Evolutionary conservation across 2,329 filamentous ascomycete genomes (phyloP), one percentile per base, ranked within the genome.

Genomic region (Acarospora socialis): DNA sequence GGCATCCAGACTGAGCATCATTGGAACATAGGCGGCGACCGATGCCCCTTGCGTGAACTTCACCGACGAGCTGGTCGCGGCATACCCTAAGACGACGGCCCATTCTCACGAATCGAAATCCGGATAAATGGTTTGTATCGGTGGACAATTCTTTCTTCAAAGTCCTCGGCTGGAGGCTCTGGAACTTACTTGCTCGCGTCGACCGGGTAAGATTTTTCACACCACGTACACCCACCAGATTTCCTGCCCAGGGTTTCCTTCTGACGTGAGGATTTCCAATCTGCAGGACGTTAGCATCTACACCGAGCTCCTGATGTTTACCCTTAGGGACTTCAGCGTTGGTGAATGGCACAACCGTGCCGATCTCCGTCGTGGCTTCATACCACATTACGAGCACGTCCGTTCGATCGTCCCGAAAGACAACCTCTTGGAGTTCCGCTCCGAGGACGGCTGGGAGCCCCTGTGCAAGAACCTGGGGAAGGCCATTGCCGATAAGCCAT

Each of bases 381-480:
- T n/a, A n/a, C n/a, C n/a, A n/a, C 31, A 33, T 24, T 33, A 27
- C 14, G 23, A 28, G 7, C 22, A 29, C 15, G 13, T 33, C 7
- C 22, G 31, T n/a, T 10, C 13, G 7, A 18, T 28, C 7, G 23
- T 29, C 12, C 46, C 52, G 2, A 46, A 47, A 27, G 46, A 53
- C 27, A 47, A 44, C 7, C 30, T 56, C 41, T 44, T 56, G 22
- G 53, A 58, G 41, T 55, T 51, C 32, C 46, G 53, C 35, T 47
- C 55, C 0, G 44, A 52, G 30, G 56, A 65, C 29, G 61, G 59
- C 0, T 66, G 62, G 62, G 53, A 43, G 20, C 57, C 60, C 4
- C 44, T 68, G 19, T 66, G 62, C 37, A 40, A 49, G 36, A 61
- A 63, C 24, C 35, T 63, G 20, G 55, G 48, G 0, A 55, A 53